These are phyloP conservation scores for Kluyveromyces sp. DNA, from an alignment of 1,139 yeast genomes.

Conservation along the genomic window DNA sequence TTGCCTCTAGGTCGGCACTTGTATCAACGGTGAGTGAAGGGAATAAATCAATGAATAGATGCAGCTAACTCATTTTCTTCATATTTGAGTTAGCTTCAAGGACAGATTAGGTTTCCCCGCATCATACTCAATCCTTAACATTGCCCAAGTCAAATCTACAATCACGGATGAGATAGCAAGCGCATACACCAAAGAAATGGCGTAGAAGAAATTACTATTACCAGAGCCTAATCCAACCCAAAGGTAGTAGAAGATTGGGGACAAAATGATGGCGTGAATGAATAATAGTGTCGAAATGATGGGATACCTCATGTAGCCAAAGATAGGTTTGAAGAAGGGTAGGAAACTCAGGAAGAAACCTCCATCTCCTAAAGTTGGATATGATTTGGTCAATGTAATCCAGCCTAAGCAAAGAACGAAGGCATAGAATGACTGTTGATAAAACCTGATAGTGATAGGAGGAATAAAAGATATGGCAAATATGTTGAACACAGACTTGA, in stretches of 20 bases:
- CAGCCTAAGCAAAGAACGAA: constrained; percentile 57
- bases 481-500: constrained; percentile 74
- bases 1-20: no score
- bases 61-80: neutral
- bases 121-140: constrained; percentile 64
- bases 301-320: constrained; percentile 40
- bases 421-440: constrained; percentile 59
- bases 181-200: constrained; percentile 79
- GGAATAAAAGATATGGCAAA: constrained; percentile 60
- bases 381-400: constrained; percentile 69
- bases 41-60: no score
- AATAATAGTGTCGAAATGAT: constrained; percentile 40
- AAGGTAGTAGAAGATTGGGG: constrained; percentile 86
- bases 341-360: constrained; percentile 60
- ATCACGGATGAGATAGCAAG: constrained; percentile 62
- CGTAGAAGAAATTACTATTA: constrained; percentile 91
- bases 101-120: constrained; percentile 26
- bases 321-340: constrained; percentile 46
- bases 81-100: constrained; percentile 32
- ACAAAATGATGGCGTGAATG: constrained; percentile 48
- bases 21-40: no score
- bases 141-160: constrained; percentile 79
- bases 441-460: constrained; percentile 70
- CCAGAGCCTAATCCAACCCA: constrained; percentile 97
- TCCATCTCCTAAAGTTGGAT: constrained; percentile 82